Evolutionary conservation across 495 filamentous ascomycete genomes (phyloP).

Genomic region (Friedmanniomyces simplex): DNA sequence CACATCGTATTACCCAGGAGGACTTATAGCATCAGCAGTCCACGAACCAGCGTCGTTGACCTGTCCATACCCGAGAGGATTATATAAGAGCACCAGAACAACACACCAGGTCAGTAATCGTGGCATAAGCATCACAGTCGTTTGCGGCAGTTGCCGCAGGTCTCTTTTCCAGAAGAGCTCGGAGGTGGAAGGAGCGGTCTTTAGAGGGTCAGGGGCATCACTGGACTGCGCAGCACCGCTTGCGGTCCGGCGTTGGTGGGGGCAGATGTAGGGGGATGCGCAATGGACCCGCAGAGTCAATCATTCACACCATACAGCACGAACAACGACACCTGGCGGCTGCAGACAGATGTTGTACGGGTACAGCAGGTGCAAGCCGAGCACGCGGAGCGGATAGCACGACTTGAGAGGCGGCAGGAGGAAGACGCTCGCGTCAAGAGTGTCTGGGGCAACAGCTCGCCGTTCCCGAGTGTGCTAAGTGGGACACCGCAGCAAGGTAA

Average conservation of each 20-base stretch:
- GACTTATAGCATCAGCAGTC: no score
- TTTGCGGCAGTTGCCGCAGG: background rate
- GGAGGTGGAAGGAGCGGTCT: background rate
- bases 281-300: slow-evolving; percentile 54
- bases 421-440: slow-evolving; percentile 74
- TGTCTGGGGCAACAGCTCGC: slow-evolving; percentile 70
- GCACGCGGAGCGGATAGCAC: slow-evolving; percentile 67
- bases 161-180: background rate
- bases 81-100: no score
- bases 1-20: no score
- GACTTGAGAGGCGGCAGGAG: slow-evolving; percentile 73
- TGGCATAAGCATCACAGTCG: no score
- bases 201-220: background rate
- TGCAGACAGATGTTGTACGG: slow-evolving; percentile 79
- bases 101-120: no score
- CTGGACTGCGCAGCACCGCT: background rate
- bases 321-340: slow-evolving; percentile 59
- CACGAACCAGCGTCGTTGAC: no score
- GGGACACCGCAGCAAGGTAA: slow-evolving; percentile 68
- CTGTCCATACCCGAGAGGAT: no score
- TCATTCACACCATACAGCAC: slow-evolving; percentile 52
- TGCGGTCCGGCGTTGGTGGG: background rate
- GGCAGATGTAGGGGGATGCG: slow-evolving; percentile 1
- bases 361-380: slow-evolving; percentile 66
- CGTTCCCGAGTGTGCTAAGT: slow-evolving; percentile 62